These are phyloP conservation scores for Fusarium sp. DNA, from an alignment of 2,329 filamentous ascomycete genomes.

Conservation along the genomic window DNA sequence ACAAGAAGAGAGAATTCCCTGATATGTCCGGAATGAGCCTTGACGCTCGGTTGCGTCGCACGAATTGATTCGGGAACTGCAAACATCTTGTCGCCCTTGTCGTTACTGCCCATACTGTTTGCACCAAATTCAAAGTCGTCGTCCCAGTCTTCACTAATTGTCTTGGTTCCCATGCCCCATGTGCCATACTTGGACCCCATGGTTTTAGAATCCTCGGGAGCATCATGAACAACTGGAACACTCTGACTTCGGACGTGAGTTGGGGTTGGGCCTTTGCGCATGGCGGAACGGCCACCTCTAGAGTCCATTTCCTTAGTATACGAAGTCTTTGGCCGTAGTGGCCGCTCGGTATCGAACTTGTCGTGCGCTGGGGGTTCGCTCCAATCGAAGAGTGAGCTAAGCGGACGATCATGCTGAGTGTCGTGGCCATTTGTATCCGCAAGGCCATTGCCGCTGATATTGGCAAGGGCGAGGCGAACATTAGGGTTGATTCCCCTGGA, in stretches of 20 bases:
- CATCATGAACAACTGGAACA: constrained; percentile 79
- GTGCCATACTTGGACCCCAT: constrained; percentile 80
- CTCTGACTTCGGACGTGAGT: constrained; percentile 85
- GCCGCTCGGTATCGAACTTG: constrained; percentile 69
- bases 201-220: constrained; percentile 66
- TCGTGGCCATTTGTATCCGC: constrained; percentile 49
- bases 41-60: constrained; percentile 84
- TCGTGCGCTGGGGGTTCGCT: constrained; percentile 75
- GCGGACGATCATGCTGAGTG: constrained; percentile 60
- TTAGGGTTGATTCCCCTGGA: constrained; percentile 66
- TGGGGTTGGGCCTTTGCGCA: constrained; percentile 75
- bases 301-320: constrained; percentile 79
- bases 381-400: constrained; percentile 84
- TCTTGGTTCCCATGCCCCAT: constrained; percentile 84
- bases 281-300: constrained; percentile 76
- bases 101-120: constrained; percentile 56
- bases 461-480: constrained; percentile 66
- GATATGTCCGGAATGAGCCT: constrained; percentile 86
- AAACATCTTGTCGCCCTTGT: constrained; percentile 53
- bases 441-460: constrained; percentile 63
- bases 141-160: constrained; percentile 88
- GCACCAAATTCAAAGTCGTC: constrained; percentile 85
- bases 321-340: constrained; percentile 78
- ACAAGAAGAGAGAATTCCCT: constrained; percentile 84
- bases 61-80: constrained; percentile 80